Base-by-base conservation (phyloP, 2,329 filamentous ascomycete genomes). In the Pochonia chlamydosporia region DNA sequence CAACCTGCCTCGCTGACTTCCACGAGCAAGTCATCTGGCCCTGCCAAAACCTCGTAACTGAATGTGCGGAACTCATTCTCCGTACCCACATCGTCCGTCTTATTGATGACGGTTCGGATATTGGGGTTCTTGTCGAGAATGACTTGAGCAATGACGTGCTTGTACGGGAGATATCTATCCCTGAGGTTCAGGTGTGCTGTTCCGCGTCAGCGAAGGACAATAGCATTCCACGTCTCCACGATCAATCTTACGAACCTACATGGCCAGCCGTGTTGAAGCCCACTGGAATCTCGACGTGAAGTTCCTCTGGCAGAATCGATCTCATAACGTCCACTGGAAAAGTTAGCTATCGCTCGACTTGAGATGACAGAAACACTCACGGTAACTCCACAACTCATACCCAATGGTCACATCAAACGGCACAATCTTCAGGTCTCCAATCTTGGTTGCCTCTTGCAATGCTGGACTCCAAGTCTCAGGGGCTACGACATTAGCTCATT, bases 71-170 rank as follows among this genome's bases (percentile, higher is more conserved):
- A 99, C 63, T 89, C 83, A 56, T 84, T 93, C 57, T 88, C 84
- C 20, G 81, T 79, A 49, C 93, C 93, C 8, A 99, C 92, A 51
- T 89, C 84, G 66, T 95, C 86, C 37, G 85, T 79, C 68, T 99
- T 99, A 76, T 96, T 96, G 70, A 99, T 96, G 56, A 99, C 91
- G 0, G 93, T 99, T 50, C 75, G 78, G 50, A 96, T 81, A 40
- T 71, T 72, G 9, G 82, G 78, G 67, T 95, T 96, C 71, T 99
- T 99, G 71, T 97, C 93, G 44, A 89, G 71, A 18, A 99, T 72
- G 3, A 97, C 84, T 59, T 92, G 75, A 0, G 87, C 93, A 43
- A 97, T 91, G 36, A 97, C 64, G 54, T 85, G 66, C 66, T 93
- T 96, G 73, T 95, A 96, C 0, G 87, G 89, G 10, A 89, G 71